A percentile compares a stretch with the other conserved stretches of the same genome.
Evolutionary conservation across 1,284 basidiomycete species (phyloP).

Genomic region (Athelia psychrophila): DNA sequence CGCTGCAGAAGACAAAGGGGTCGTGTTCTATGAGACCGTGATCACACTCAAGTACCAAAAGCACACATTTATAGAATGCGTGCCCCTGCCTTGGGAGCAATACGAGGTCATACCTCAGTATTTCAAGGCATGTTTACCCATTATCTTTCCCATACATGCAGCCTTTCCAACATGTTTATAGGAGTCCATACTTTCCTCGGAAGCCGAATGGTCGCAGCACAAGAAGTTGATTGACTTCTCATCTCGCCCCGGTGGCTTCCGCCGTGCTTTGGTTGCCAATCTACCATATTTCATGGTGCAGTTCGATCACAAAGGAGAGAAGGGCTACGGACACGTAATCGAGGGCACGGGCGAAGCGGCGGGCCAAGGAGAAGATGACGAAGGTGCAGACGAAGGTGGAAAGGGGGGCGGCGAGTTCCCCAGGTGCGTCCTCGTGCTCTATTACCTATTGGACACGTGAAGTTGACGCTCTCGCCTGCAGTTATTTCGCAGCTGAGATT

Average conservation of each 20-base stretch:
- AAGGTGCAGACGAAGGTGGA: slow-evolving; percentile 75
- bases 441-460: slow-evolving; percentile 1
- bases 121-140: slow-evolving; percentile 66
- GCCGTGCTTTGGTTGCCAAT: slow-evolving; percentile 91
- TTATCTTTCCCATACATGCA: slow-evolving; percentile 4
- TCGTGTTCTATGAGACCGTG: slow-evolving; percentile 94
- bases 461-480: slow-evolving; percentile 27
- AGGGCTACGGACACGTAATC: slow-evolving; percentile 96
- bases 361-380: slow-evolving; percentile 63
- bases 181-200: slow-evolving; percentile 91
- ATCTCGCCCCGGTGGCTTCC: slow-evolving; percentile 83
- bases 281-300: slow-evolving; percentile 98
- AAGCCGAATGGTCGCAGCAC: slow-evolving; percentile 97
- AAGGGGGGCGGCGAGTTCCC: slow-evolving; percentile 90
- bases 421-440: slow-evolving; percentile 46
- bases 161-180: slow-evolving; percentile 23
- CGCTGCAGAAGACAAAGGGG: slow-evolving; percentile 84
- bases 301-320: slow-evolving; percentile 96
- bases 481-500: slow-evolving; percentile 94
- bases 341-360: slow-evolving; percentile 77
- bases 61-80: slow-evolving; percentile 91
- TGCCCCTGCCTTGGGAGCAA: slow-evolving; percentile 84
- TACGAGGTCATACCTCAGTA: slow-evolving; percentile 89
- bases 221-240: slow-evolving; percentile 96
- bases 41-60: slow-evolving; percentile 82